A percentile compares a stretch with the other conserved stretches of the same genome.
Evolutionary conservation across 345 rosid species (phyloP).

Genomic region (Kandelia obovata): DNA sequence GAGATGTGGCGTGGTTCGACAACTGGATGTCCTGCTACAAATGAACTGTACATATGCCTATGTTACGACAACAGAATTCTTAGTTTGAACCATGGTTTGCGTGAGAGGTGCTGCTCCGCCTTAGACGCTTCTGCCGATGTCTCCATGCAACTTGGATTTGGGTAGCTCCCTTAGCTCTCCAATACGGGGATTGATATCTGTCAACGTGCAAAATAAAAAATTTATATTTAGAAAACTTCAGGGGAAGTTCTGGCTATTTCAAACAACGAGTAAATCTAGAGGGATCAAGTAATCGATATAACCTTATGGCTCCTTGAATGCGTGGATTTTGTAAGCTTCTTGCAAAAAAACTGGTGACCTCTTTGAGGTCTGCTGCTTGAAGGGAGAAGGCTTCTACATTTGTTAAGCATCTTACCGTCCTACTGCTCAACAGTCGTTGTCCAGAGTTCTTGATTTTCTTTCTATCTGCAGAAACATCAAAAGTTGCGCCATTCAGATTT

Average conservation of each 20-base stretch:
- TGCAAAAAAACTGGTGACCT: conserved; percentile 63
- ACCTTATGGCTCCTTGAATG: conserved; percentile 89
- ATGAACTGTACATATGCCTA: too few relatives aligned
- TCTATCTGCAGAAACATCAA: conserved; percentile 42
- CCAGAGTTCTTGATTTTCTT: conserved; percentile 44
- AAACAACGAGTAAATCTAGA: not conserved
- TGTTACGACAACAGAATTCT: not conserved
- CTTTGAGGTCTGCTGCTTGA: conserved; percentile 74
- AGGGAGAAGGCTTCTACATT: conserved; percentile 89
- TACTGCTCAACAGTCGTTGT: conserved; percentile 46
- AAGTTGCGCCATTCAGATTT: not conserved
- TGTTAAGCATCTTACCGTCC: conserved; percentile 59
- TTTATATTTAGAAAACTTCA: not conserved
- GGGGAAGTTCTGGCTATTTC: not conserved
- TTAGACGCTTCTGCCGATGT: conserved; percentile 57
- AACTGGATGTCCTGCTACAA: too few relatives aligned
- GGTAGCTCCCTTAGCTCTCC: conserved; percentile 61
- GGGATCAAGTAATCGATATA: conserved; percentile 5
- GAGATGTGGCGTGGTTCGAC: too few relatives aligned
- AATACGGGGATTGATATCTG: conserved; percentile 79
- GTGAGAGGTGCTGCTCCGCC: conserved; percentile 26
- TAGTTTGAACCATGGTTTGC: conserved; percentile 5
- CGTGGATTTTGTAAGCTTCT: conserved; percentile 59
- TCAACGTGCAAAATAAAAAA: not conserved
- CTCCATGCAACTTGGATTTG: conserved; percentile 85